These are phyloP conservation scores for Puccinia hordei DNA, from an alignment of 1,284 basidiomycete genomes.

Conservation along the genomic window DNA sequence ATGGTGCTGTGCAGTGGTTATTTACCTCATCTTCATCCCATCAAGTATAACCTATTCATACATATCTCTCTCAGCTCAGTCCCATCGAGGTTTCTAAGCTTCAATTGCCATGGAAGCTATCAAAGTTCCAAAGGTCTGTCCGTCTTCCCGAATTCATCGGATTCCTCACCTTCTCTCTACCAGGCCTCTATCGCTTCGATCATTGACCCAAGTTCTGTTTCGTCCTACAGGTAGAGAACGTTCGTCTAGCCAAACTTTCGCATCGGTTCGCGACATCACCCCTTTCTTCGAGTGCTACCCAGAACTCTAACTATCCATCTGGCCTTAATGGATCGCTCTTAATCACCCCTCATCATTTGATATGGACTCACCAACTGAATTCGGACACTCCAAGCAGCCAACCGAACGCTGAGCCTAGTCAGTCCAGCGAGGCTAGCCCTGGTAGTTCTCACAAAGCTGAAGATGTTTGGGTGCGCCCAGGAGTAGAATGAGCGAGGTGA, in stretches of 20 bases:
- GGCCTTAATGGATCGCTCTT: conserved; percentile 29
- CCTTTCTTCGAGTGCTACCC: not conserved
- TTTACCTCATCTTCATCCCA: no score
- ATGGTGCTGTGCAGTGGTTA: no score
- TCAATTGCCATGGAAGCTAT: not conserved
- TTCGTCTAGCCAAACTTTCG: conserved; percentile 30
- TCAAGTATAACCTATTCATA: no score
- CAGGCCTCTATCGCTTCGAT: not conserved
- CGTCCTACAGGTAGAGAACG: conserved; percentile 18
- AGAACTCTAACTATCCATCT: not conserved
- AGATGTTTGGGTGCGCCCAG: conserved; percentile 42
- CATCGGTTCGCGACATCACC: conserved; percentile 11
- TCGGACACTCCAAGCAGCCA: not conserved
- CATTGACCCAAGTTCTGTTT: not conserved
- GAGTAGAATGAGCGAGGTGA: conserved; percentile 5
- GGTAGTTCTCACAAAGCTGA: not conserved
- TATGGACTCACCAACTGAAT: conserved; percentile 15
- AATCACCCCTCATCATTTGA: conserved; percentile 44
- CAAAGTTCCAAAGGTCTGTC: conserved; percentile 17
- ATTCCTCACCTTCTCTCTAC: not conserved
- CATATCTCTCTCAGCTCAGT: no score
- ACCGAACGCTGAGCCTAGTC: not conserved
- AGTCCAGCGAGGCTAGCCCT: not conserved
- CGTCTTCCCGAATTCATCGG: not conserved
- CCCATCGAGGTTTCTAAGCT: not conserved